phyloP scores from a whole-genome alignment of 2,329 filamentous ascomycete genomes.

The Eutypa lata region DNA sequence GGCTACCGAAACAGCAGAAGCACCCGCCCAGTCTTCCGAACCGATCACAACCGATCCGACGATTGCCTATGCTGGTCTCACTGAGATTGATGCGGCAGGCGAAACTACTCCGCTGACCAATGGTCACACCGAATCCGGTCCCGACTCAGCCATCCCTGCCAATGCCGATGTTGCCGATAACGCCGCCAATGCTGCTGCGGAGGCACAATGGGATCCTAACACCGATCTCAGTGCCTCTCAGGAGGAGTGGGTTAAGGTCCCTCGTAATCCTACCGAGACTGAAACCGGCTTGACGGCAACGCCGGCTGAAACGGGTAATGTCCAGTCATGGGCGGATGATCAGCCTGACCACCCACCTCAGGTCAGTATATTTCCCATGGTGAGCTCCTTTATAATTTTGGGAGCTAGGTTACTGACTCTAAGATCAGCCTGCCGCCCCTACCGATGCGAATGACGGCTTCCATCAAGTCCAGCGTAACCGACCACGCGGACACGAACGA shows the following conservation, averaged over 20 bases:
- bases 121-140: constrained; percentile 37
- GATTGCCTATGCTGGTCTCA: constrained; percentile 62
- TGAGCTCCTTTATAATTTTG: not conserved
- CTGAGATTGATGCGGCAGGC: constrained; percentile 58
- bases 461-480: constrained; percentile 30
- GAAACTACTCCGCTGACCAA: constrained; percentile 38
- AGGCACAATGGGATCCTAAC: constrained; percentile 61
- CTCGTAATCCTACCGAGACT: constrained; percentile 70
- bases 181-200: constrained; percentile 59
- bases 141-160: constrained; percentile 36
- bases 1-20: constrained; percentile 32
- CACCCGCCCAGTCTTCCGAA: constrained; percentile 24
- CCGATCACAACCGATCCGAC: constrained; percentile 60
- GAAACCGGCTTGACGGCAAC: constrained; percentile 63
- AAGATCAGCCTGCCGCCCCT: constrained; percentile 19
- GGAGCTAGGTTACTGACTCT: constrained; percentile 6
- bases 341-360: constrained; percentile 53
- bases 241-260: constrained; percentile 74
- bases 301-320: constrained; percentile 52
- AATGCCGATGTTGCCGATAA: constrained; percentile 51
- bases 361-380: constrained; percentile 30
- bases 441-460: constrained; percentile 28
- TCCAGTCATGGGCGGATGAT: constrained; percentile 81
- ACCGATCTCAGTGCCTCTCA: constrained; percentile 48
- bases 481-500: constrained; percentile 27